Percentiles rank a stretch among this genome's conserved stretches.
These are phyloP conservation scores for Rhododendron henanense DNA, from an alignment of 148 eudicot species.

Conservation along the genomic window DNA sequence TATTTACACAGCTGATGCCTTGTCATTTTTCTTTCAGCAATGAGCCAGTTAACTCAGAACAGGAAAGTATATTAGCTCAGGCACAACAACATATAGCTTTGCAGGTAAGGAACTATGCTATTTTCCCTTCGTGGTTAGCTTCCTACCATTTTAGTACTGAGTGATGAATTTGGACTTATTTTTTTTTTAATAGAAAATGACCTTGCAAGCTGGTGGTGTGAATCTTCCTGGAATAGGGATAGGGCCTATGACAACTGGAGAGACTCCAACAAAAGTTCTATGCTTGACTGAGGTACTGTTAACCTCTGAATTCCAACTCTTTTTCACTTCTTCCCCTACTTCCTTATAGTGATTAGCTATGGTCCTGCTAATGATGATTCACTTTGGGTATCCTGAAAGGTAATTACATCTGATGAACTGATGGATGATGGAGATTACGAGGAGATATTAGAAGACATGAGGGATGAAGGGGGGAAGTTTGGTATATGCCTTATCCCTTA, in stretches of 20 bases:
- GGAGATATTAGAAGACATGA: conserved; percentile 91
- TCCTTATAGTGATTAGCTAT: not conserved
- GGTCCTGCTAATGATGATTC: not conserved
- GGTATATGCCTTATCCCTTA: conserved; percentile 37
- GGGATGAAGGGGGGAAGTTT: conserved; percentile 77
- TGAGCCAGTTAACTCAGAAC: conserved; percentile 69
- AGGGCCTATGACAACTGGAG: conserved; percentile 25
- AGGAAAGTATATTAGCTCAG: conserved; percentile 67
- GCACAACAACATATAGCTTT: conserved; percentile 85
- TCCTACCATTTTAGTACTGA: not conserved
- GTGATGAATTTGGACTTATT: not conserved
- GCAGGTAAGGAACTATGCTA: conserved; percentile 44
- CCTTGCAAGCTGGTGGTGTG: conserved; percentile 50
- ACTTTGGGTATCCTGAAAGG: conserved; percentile 31
- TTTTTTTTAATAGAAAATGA: conserved; percentile 40
- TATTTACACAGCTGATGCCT: not conserved
- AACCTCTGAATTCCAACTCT: not conserved
- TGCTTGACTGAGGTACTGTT: conserved; percentile 74
- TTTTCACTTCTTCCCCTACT: not conserved
- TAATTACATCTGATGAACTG: conserved; percentile 63
- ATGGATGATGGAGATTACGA: conserved; percentile 78
- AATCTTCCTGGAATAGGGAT: conserved; percentile 33
- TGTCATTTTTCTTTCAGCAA: conserved; percentile 34
- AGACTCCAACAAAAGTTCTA: conserved; percentile 67
- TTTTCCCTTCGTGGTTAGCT: not conserved